A percentile compares a stretch with the other conserved stretches of the same genome.
phyloP scores from a whole-genome alignment of 805 yeast species.

The Zygosaccharomyces pseudorouxii region DNA sequence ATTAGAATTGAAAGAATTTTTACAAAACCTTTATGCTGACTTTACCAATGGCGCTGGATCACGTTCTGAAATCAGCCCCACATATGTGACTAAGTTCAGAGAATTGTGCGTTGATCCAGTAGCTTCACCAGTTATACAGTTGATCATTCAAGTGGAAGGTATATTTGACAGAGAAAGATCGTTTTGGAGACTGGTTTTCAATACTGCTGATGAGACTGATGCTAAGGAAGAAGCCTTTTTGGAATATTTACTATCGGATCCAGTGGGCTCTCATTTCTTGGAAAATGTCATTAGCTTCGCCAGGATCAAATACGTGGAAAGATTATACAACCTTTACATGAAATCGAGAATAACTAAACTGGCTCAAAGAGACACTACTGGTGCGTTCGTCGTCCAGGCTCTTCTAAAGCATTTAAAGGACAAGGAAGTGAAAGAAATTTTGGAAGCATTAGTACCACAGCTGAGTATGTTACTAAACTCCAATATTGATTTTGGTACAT shows the following conservation, averaged over 20 bases:
- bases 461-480: conserved; percentile 57
- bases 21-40: conserved; percentile 39
- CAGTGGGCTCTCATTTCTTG: conserved; percentile 92
- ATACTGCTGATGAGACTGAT: conserved; percentile 47
- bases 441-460: conserved; percentile 63
- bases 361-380: conserved; percentile 78
- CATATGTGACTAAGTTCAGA: conserved; percentile 51
- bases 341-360: conserved; percentile 66
- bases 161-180: conserved; percentile 68
- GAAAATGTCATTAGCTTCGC: conserved; percentile 64
- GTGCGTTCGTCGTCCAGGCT: conserved; percentile 72
- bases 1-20: conserved; percentile 48
- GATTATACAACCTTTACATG: conserved; percentile 69
- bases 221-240: conserved; percentile 71
- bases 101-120: conserved; percentile 72
- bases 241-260: conserved; percentile 75
- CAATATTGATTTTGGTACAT: conserved; percentile 64
- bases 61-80: conserved; percentile 27
- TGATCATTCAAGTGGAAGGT: conserved; percentile 76
- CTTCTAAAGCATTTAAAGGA: conserved; percentile 60
- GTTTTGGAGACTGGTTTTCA: conserved; percentile 62
- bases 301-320: conserved; percentile 62
- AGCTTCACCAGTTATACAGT: conserved; percentile 84
- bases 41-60: conserved; percentile 29
- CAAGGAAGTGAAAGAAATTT: conserved; percentile 55